Percentiles rank a stretch among this genome's conserved stretches.
These are phyloP conservation scores for Ceratocystis colombiana DNA, from an alignment of 2,329 filamentous ascomycete species.

Conservation along the genomic window DNA sequence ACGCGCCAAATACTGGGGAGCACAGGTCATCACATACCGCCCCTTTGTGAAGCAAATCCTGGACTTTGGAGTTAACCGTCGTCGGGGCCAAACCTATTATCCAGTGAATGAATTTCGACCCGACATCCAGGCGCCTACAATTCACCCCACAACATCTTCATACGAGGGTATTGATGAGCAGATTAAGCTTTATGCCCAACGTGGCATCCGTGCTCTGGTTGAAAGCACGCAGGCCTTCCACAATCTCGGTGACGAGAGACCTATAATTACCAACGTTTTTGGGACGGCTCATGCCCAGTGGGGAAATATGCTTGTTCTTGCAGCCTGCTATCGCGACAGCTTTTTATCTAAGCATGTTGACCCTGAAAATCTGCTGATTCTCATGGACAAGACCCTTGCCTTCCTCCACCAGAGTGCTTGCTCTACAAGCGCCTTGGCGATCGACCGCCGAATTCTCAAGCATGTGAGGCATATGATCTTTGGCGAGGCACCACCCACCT, in stretches of 20 bases:
- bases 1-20: conserved; percentile 90
- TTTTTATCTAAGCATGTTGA: conserved; percentile 50
- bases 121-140: conserved; percentile 34
- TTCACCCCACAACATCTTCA: conserved; percentile 33
- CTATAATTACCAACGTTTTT: conserved; percentile 91
- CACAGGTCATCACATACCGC: conserved; percentile 77
- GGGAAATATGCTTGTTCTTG: conserved; percentile 85
- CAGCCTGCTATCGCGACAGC: conserved; percentile 64
- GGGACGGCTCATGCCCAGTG: conserved; percentile 97
- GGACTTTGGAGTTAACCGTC: conserved; percentile 37
- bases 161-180: conserved; percentile 37
- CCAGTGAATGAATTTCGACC: conserved; percentile 32
- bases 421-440: conserved; percentile 62
- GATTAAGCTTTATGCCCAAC: conserved; percentile 46
- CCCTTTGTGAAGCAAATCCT: conserved; percentile 57
- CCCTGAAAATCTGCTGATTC: conserved; percentile 42
- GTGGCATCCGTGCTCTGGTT: conserved; percentile 64
- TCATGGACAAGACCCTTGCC: conserved; percentile 63
- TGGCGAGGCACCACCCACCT: neutral
- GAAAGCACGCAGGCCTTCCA: conserved; percentile 78
- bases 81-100: conserved; percentile 32
- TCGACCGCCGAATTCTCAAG: conserved; percentile 65
- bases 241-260: conserved; percentile 50
- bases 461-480: conserved; percentile 43
- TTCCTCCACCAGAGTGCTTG: conserved; percentile 62